phyloP scores from a whole-genome alignment of 441 rosid species.

The Gossypium gossypioides region DNA sequence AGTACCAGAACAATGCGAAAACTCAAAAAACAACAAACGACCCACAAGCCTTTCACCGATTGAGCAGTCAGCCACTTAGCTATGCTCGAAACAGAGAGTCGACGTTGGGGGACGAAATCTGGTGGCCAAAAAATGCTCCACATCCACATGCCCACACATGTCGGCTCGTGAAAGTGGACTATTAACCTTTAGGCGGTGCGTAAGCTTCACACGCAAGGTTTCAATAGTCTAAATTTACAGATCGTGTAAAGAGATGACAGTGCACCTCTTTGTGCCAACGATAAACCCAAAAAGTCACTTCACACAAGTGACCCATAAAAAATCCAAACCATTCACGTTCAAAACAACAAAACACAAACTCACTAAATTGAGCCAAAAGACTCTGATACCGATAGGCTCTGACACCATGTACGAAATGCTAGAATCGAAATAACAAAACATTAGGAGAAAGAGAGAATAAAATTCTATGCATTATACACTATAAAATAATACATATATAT shows the following conservation, averaged over 20 bases:
- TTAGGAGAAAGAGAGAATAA: background rate
- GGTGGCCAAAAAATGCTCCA: background rate
- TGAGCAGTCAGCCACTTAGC: too few species aligned
- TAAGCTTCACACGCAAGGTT: background rate
- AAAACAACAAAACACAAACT: background rate
- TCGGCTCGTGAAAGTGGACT: background rate
- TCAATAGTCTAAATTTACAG: background rate
- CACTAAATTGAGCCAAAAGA: background rate
- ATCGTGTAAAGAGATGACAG: background rate
- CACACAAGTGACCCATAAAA: background rate
- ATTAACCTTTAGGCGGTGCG: background rate
- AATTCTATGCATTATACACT: background rate
- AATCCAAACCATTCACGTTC: background rate
- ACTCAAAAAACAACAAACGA: too few species aligned
- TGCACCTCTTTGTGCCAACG: background rate
- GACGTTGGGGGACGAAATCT: too few species aligned
- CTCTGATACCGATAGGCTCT: too few species aligned
- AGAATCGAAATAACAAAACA: background rate
- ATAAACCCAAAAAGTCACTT: too few species aligned
- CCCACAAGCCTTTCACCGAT: too few species aligned
- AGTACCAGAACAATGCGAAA: too few species aligned
- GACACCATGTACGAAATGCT: too few species aligned
- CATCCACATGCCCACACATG: background rate
- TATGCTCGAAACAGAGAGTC: too few species aligned
- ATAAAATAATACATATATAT: too few species aligned